Evolutionary conservation across 2,329 filamentous ascomycete genomes (phyloP), one percentile per base, ranked within the genome.

Genomic region (Cucurbitaria berberidis): DNA sequence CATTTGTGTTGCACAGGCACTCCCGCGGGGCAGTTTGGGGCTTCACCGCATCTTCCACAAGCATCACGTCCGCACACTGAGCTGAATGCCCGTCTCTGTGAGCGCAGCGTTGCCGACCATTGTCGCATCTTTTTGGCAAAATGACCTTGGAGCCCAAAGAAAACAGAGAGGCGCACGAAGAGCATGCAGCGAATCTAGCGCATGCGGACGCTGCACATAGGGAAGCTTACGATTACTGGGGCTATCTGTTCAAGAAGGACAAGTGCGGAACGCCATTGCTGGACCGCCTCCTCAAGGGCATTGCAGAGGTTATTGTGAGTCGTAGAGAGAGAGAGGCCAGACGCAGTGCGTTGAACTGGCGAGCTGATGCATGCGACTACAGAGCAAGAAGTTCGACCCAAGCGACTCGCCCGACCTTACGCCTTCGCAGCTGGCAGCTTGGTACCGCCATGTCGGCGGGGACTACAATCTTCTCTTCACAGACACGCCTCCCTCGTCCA

Each of bases 381-480:
- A 80, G 78, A 76, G 74, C 62, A 67, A 64, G 34, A 70, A 72
- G 45, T 79, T 78, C 51, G 76, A 78, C 44, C 75, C 77, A 36
- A 74, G 74, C 59, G 75, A 79, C 49, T 75, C 75, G 34, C 70
- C 74, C 18, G 80, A 82, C 57, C 67, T 82, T 53, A 80, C 77
- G 5, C 80, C 80, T 5, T 69, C 74, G 21, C 80, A 82, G 62
- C 74, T 82, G 38, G 79, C 79, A 22, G 73, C 74, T 35, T 81
- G 81, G 74, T 82, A 82, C 70, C 76, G 76, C 55, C 71, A 78
- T 48, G 69, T 80, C 55, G 63, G 79, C 64, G 73, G 77, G 65
- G 63, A 80, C 76, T 69, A 79, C 73, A 79, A 82, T 52, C 71
- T 79, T 21, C 84, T 98, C 48, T 98, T 98, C 73, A 80, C 93